A percentile compares a stretch with the other conserved stretches of the same genome.
These are phyloP conservation scores for Tolypocladium endophyticum DNA, from an alignment of 2,329 filamentous ascomycete genomes.

Conservation along the genomic window DNA sequence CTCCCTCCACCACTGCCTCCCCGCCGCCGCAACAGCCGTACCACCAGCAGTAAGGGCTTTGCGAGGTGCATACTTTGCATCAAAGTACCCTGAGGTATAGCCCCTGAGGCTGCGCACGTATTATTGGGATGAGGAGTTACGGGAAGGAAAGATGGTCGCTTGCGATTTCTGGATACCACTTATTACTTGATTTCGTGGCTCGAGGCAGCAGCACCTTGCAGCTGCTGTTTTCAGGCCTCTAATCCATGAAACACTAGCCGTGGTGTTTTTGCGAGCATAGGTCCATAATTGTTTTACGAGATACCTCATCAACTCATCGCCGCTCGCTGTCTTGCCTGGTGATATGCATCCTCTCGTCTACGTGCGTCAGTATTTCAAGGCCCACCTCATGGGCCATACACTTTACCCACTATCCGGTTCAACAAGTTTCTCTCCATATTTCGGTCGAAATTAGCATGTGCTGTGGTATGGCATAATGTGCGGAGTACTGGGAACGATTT, in stretches of 20 bases:
- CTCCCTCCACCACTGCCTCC: not conserved
- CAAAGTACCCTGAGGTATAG: not conserved
- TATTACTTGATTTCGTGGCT: not conserved
- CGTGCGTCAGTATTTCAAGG: too few relatives aligned
- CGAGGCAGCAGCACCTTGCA: not conserved
- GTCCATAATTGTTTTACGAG: not conserved
- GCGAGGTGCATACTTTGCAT: too few relatives aligned
- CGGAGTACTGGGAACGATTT: too few relatives aligned
- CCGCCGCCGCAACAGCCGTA: conserved; percentile 1
- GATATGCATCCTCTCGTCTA: not conserved
- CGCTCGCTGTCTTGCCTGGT: not conserved
- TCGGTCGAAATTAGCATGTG: too few relatives aligned
- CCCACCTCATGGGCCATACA: too few relatives aligned
- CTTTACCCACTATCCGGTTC: too few relatives aligned
- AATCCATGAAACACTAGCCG: not conserved
- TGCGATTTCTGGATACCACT: not conserved
- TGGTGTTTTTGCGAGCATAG: not conserved
- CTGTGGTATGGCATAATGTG: too few relatives aligned
- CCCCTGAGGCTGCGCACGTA: not conserved
- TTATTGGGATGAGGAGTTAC: not conserved
- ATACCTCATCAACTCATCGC: not conserved
- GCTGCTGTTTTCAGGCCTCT: not conserved
- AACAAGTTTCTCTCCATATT: too few relatives aligned
- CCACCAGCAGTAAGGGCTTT: not conserved
- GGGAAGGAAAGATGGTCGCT: not conserved